Evolutionary conservation across 768 basidiomycete species (phyloP), one percentile per base, ranked within the genome.

Genomic region (Leucocoprinus birnbaumii): DNA sequence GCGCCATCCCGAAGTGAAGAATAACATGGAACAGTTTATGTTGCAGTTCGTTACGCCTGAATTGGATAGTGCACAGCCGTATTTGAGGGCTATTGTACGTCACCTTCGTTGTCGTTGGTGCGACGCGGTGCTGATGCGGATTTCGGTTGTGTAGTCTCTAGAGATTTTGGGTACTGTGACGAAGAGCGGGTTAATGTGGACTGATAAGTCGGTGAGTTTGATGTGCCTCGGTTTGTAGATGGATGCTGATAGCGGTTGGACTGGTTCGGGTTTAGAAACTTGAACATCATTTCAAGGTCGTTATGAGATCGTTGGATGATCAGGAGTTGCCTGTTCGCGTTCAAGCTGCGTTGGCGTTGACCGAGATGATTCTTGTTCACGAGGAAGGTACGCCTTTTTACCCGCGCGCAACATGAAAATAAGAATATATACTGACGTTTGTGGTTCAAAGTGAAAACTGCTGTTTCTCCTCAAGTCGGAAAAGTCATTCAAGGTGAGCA

Each of bases 261-360:
- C 18, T 62, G 18, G 41, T 3, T n/a, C n/a, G n/a, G n/a, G n/a
- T n/a, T n/a, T 53, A 91, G 86, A 79, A 83, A 62, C 68, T 93
- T 63, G 78, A 76, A 55, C 71, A 68, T 26, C 82, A 87, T 63
- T 89, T 87, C 71, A 76, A 77, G 37, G 85, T 83, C 1, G 77
- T 89, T 43, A 82, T 84, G 19, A 68, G 71, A n/a, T 81, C 80
- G 5, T 73, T 94, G 46, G 87, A 91, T 62, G 91, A 95, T 61
- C 65, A 81, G 0, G 87, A 90, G 59, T 77, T 94, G 52, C 91
- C 92, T 0, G 91, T 94, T 25, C 83, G 86, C 35, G 89, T 94
- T 8, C 89, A 92, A 51, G 91, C 91, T 6, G 86, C 86, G 1
- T 72, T 94, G 58, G 85, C 90, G 1, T 73, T 96, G 55, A 87